These are phyloP conservation scores for Urtica urens DNA, from an alignment of 306 rosid species.

Conservation along the genomic window DNA sequence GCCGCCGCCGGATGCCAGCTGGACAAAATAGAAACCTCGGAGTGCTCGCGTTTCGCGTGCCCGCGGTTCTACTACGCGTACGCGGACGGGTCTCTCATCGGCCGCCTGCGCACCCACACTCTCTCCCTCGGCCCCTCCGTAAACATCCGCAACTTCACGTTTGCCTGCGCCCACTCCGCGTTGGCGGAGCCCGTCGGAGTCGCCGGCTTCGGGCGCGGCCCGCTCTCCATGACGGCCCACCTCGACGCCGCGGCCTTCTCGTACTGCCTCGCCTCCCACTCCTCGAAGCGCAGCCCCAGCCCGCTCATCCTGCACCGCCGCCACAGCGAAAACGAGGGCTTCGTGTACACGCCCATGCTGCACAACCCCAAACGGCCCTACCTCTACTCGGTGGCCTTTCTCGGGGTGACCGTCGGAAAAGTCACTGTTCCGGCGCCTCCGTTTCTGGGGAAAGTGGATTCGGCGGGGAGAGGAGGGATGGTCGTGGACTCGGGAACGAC, in stretches of 20 bases:
- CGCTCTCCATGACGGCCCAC: conserved; percentile 69
- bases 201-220: conserved; percentile 85
- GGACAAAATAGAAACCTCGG: conserved; percentile 59
- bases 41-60: conserved; percentile 49
- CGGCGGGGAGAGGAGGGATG: conserved; percentile 54
- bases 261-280: conserved; percentile 79
- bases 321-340: conserved; percentile 15
- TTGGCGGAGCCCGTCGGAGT: conserved; percentile 88
- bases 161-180: conserved; percentile 79
- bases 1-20: conserved; percentile 72
- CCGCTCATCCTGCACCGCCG: conserved; percentile 70
- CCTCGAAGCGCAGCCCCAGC: conserved; percentile 65
- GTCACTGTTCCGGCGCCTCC: conserved; percentile 46
- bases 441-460: conserved; percentile 36
- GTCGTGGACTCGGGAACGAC: conserved; percentile 95
- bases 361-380: conserved; percentile 76
- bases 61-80: conserved; percentile 88
- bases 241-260: conserved; percentile 54
- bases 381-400: conserved; percentile 62
- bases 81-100: conserved; percentile 78
- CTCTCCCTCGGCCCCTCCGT: conserved; percentile 38
- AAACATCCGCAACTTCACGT: conserved; percentile 54
- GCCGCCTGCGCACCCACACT: conserved; percentile 37
- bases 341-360: conserved; percentile 63
- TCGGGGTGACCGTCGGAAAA: conserved; percentile 56